Evolutionary conservation across 805 yeast species (phyloP).

Genomic region (Lipomyces starkeyi): DNA sequence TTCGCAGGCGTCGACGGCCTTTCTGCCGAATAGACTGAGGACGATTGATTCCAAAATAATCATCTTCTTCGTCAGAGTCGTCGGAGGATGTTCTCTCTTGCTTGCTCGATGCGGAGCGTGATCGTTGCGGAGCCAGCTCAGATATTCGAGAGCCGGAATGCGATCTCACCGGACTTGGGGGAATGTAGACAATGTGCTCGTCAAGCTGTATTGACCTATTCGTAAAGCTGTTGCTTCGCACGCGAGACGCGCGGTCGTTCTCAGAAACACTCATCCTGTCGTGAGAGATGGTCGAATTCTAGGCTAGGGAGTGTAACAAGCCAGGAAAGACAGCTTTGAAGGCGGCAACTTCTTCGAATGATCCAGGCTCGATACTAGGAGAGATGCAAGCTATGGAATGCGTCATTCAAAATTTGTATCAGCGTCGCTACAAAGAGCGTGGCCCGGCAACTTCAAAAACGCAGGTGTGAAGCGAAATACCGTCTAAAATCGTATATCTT

Average conservation of each 20-base stretch:
- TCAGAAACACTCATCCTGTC: neutral
- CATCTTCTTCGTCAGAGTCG: neutral
- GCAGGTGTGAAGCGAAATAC: too few species aligned
- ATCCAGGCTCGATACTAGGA: neutral
- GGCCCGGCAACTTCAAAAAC: too few species aligned
- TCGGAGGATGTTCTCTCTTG: neutral
- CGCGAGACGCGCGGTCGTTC: neutral
- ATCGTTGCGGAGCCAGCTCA: neutral
- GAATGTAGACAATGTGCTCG: slow-evolving; percentile 8
- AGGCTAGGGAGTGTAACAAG: too few species aligned
- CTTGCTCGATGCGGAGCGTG: neutral
- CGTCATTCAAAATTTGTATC: too few species aligned
- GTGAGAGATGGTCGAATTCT: neutral
- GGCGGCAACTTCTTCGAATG: neutral
- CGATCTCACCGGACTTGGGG: slow-evolving; percentile 4
- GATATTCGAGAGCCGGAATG: neutral
- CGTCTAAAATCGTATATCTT: too few species aligned
- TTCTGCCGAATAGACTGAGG: neutral
- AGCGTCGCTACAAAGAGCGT: too few species aligned
- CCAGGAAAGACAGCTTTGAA: neutral
- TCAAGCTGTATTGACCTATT: neutral
- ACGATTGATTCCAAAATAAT: neutral
- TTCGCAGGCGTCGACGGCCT: slow-evolving; percentile 6
- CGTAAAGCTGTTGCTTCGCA: neutral
- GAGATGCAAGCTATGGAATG: too few species aligned